Evolutionary conservation across 495 filamentous ascomycete genomes (phyloP), one percentile per base, ranked within the genome.

Genomic region (Aspergillus carlsbadensis): DNA sequence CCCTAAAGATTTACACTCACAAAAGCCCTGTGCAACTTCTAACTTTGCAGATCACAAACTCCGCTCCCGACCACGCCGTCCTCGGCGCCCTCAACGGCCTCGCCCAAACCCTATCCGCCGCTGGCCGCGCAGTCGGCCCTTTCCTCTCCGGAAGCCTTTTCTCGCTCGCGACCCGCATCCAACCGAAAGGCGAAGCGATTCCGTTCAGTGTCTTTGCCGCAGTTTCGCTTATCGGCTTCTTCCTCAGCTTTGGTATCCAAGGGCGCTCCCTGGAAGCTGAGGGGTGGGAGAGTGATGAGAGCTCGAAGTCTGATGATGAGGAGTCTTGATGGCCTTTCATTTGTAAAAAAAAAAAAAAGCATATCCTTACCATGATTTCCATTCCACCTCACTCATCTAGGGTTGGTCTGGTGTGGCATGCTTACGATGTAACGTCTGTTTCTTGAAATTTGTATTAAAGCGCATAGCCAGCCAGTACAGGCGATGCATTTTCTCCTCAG

Each of bases 51-150:
- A 87, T 98, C 61, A 98, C 93, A 21, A 98, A 98, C 64, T 91
- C 89, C 2, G 90, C 90, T 2, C 91, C 90, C 0, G 89, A 91
- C 33, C 82, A 96, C 67, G 86, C 87, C 17, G 91, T 91, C 3
- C 79, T 98, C 0, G 94, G 94, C 10, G 92, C 89, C 1, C 75
- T 98, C 26, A 96, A 98, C 59, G 94, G 94, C 26, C 84, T 98
- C 17, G 94, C 94, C 3, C 94, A 98, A 70, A 95, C 91, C 0
- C 83, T 98, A 2, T 94, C 91, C 7, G 94, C 95, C 0, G 93
- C 89, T 1, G 94, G 94, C 20, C 84, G 94, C 45, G 90, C 93
- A 29, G 79, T 89, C 0, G 95, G 94, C 0, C 94, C 94, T 0
- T 92, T 98, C 66, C 71, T 96, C 4, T 90, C 90, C 0, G 94